A percentile compares a stretch with the other conserved stretches of the same genome.
Evolutionary conservation across 2,329 filamentous ascomycete genomes (phyloP).

Genomic region (Aureobasidium sp.): DNA sequence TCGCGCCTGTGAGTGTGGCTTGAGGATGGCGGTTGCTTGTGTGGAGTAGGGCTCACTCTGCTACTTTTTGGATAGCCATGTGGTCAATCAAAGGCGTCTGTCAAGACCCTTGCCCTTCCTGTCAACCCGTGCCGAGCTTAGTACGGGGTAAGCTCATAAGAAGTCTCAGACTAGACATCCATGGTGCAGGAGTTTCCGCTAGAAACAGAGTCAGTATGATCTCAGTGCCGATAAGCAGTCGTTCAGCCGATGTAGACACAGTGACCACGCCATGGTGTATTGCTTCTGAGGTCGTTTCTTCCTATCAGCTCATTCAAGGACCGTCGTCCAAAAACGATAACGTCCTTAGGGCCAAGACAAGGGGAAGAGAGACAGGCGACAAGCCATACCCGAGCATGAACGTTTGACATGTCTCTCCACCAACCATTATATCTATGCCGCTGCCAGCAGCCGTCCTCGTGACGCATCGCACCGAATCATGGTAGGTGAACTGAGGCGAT

Average conservation of each 20-base stretch:
- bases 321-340: neutral
- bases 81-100: neutral
- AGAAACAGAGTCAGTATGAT: neutral
- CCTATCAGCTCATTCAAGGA: neutral
- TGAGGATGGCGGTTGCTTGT: neutral
- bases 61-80: neutral
- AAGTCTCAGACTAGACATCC: neutral
- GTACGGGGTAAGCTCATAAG: neutral
- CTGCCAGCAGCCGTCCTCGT: neutral
- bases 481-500: neutral
- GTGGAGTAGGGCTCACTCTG: constrained; percentile 4
- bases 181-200: neutral
- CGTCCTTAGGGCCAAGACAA: neutral
- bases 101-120: neutral
- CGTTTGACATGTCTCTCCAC: constrained; percentile 8
- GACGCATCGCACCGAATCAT: neutral
- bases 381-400: neutral
- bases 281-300: neutral
- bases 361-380: neutral
- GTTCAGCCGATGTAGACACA: neutral
- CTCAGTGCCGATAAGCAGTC: neutral
- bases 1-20: neutral
- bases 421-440: neutral
- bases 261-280: neutral
- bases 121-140: neutral